These are phyloP conservation scores for Gracilaria caudata DNA, from an alignment of 23 red algal genomes.

Conservation along the genomic window DNA sequence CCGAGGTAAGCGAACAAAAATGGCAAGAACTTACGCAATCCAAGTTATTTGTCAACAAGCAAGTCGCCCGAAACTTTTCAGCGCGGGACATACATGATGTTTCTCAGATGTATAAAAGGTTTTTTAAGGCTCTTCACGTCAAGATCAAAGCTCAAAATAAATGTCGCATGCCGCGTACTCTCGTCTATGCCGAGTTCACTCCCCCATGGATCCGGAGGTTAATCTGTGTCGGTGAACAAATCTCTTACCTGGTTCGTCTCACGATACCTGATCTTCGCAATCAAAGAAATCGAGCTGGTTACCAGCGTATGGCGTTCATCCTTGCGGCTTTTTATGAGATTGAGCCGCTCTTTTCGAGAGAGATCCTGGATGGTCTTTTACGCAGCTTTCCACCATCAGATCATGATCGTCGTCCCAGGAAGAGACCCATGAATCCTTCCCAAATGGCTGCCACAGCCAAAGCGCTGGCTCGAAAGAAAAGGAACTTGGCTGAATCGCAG, in stretches of 20 bases:
- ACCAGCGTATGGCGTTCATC: conserved; percentile 34
- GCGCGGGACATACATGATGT: conserved; percentile 13
- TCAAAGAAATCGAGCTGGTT: conserved; percentile 39
- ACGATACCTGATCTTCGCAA: conserved; percentile 33
- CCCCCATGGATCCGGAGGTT: conserved; percentile 39
- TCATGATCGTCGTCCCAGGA: not conserved
- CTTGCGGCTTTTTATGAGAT: conserved; percentile 49
- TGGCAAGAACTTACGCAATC: conserved; percentile 15
- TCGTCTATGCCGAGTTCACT: conserved; percentile 40
- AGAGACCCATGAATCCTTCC: conserved; percentile 16
- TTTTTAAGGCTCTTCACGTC: conserved; percentile 31
- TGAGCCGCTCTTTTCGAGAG: conserved; percentile 26
- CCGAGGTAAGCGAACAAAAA: conserved; percentile 17
- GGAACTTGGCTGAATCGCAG: not conserved
- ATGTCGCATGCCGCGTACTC: conserved; percentile 20
- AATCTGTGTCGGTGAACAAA: conserved; percentile 24
- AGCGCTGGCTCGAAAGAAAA: not conserved
- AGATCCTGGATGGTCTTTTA: conserved; percentile 29
- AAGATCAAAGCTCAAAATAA: conserved; percentile 25
- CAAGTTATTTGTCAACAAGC: conserved; percentile 11
- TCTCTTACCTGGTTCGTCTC: conserved; percentile 18
- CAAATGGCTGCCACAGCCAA: not conserved
- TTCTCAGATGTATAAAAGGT: conserved; percentile 27
- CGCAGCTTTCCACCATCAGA: conserved; percentile 20
- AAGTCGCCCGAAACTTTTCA: conserved; percentile 17